Conservation (phyloP, 2,329 filamentous ascomycete species). For the Pestalotiopsis sp. region DNA sequence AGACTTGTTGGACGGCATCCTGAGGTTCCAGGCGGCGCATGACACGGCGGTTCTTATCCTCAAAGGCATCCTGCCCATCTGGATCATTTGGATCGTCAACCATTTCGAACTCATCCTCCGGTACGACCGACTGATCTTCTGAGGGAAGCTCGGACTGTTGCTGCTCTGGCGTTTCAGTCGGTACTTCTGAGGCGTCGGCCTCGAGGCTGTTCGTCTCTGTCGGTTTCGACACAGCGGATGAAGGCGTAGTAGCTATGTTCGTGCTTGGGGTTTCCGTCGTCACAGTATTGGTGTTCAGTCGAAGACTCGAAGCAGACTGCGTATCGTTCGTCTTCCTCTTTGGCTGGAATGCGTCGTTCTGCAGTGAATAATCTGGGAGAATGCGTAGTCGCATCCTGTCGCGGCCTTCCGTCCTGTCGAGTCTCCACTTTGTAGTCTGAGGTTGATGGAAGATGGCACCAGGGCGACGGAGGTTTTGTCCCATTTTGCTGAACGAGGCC, state of each 20-base stretch:
- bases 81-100: conserved; percentile 90
- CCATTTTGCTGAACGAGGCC: conserved; percentile 76
- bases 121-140: conserved; percentile 35
- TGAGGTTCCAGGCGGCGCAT: conserved; percentile 91
- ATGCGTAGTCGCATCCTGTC: conserved; percentile 93
- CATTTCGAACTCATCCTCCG: conserved; percentile 94
- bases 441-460: conserved; percentile 78
- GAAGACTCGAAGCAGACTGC: conserved; percentile 36
- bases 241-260: conserved; percentile 18
- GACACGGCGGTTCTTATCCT: conserved; percentile 98
- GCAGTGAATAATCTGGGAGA: conserved; percentile 72
- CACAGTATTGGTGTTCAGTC: conserved; percentile 27
- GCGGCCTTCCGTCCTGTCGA: conserved; percentile 93
- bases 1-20: conserved; percentile 90
- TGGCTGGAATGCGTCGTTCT: conserved; percentile 78
- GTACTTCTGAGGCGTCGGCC: conserved; percentile 10
- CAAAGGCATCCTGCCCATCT: conserved; percentile 75
- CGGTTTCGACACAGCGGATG: conserved; percentile 19
- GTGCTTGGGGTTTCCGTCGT: conserved; percentile 19
- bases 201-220: conserved; percentile 12
- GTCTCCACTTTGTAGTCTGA: conserved; percentile 75
- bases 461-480: conserved; percentile 75
- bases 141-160: conserved; percentile 25
- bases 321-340: conserved; percentile 68
- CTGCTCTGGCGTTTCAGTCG: conserved; percentile 15